These are phyloP conservation scores for Fagopyrum esculentum DNA, from an alignment of 148 eudicot species.

Conservation along the genomic window DNA sequence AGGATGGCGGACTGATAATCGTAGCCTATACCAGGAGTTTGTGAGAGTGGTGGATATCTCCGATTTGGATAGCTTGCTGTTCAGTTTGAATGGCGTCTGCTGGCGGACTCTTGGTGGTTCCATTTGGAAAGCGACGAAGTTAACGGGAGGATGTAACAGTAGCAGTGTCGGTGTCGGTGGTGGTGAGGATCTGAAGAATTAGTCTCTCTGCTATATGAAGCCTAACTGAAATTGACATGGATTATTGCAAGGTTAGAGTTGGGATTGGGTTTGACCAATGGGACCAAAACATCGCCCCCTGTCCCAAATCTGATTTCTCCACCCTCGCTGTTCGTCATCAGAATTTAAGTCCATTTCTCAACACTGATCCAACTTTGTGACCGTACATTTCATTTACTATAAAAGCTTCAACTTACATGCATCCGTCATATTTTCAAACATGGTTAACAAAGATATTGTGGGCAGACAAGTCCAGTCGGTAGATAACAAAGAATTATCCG, in stretches of 20 bases:
- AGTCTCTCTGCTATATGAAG: not conserved
- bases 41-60: slow-evolving; percentile 48
- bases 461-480: too few species aligned
- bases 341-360: too few species aligned
- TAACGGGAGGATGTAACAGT: not conserved
- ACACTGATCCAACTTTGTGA: too few species aligned
- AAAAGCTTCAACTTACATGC: too few species aligned
- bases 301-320: too few species aligned
- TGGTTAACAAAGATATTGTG: too few species aligned
- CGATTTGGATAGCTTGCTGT: slow-evolving; percentile 20
- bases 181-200: not conserved
- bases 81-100: slow-evolving; percentile 11
- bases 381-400: too few species aligned
- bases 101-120: not conserved
- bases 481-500: too few species aligned
- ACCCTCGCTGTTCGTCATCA: too few species aligned
- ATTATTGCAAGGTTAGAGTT: not conserved
- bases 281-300: too few species aligned
- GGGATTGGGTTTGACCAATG: too few species aligned
- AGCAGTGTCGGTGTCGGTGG: slow-evolving; percentile 4
- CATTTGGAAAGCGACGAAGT: not conserved
- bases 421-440: too few species aligned
- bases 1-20: slow-evolving; percentile 80
- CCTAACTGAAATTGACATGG: not conserved
- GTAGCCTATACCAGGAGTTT: slow-evolving; percentile 70